These are phyloP conservation scores for Hymenoscyphus fraxineus DNA, from an alignment of 2,329 filamentous ascomycete genomes.

Conservation along the genomic window DNA sequence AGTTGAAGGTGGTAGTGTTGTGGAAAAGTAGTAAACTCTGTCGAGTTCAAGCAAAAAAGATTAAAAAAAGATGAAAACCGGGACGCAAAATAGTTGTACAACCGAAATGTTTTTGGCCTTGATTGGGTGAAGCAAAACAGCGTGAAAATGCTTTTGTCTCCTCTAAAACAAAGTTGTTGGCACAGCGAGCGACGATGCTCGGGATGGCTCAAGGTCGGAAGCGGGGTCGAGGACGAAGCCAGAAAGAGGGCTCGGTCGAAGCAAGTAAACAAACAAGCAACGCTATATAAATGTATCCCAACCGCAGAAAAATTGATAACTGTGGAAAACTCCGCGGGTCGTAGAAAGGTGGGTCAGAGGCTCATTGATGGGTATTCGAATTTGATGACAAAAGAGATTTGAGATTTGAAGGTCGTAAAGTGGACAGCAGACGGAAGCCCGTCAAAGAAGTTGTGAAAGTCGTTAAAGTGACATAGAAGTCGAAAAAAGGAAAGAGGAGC, in stretches of 20 bases:
- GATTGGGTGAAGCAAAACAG: constrained; percentile 28
- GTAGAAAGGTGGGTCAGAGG: constrained; percentile 37
- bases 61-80: constrained; percentile 23
- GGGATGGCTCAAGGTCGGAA: constrained; percentile 20
- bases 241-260: constrained; percentile 21
- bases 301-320: constrained; percentile 31
- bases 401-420: constrained; percentile 43
- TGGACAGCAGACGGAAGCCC: constrained; percentile 32
- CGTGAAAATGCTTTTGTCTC: constrained; percentile 35
- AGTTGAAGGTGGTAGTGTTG: constrained; percentile 6
- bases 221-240: constrained; percentile 17
- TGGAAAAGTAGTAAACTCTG: constrained; percentile 9
- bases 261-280: constrained; percentile 33
- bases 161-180: constrained; percentile 34
- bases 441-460: constrained; percentile 32
- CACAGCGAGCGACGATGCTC: constrained; percentile 33
- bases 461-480: constrained; percentile 38
- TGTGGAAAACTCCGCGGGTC: constrained; percentile 35
- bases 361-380: constrained; percentile 42
- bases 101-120: constrained; percentile 31
- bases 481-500: constrained; percentile 16
- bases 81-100: constrained; percentile 33
- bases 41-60: constrained; percentile 17
- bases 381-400: constrained; percentile 47
- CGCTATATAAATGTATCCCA: constrained; percentile 37